Conservation (phyloP, 352 stramenopile species). For the Pelagophyceae sp. region DNA sequence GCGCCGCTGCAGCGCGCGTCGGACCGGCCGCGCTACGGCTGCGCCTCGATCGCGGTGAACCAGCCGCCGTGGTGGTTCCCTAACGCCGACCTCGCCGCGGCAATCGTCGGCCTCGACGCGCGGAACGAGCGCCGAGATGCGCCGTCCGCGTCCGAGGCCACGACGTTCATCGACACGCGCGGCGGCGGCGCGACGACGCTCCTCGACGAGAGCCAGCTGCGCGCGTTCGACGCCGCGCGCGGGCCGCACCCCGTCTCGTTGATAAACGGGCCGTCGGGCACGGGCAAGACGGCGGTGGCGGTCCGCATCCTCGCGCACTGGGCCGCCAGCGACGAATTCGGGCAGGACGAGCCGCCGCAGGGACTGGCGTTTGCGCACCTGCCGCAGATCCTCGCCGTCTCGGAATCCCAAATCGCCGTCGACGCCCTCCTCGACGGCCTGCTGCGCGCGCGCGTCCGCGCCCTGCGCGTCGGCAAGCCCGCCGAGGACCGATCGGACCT, state of each 20-base stretch:
- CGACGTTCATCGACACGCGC: not conserved
- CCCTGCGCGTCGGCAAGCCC: conserved; percentile 21
- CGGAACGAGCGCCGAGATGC: too few species aligned
- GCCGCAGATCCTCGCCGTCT: conserved; percentile 68
- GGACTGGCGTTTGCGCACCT: not conserved
- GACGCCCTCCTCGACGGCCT: conserved; percentile 77
- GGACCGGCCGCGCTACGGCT: not conserved
- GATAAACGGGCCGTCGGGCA: conserved; percentile 82
- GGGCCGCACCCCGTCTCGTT: conserved; percentile 37
- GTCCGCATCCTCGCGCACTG: conserved; percentile 69
- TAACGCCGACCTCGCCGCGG: not conserved
- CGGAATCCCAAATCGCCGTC: conserved; percentile 76
- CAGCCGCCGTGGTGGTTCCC: conserved; percentile 5
- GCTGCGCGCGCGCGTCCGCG: conserved; percentile 29
- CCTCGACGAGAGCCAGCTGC: not conserved
- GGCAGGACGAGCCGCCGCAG: not conserved
- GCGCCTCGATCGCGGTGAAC: not conserved
- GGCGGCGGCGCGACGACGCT: not conserved
- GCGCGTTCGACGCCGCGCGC: not conserved
- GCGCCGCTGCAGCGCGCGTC: not conserved
- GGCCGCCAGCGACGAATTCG: conserved; percentile 33
- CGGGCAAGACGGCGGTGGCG: conserved; percentile 74
- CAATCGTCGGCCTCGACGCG: conserved; percentile 6
- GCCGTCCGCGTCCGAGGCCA: not conserved
- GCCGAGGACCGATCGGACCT: conserved; percentile 5